These are phyloP conservation scores for Skeletonema marinoi DNA, from an alignment of 108 stramenopile genomes.

Conservation along the genomic window DNA sequence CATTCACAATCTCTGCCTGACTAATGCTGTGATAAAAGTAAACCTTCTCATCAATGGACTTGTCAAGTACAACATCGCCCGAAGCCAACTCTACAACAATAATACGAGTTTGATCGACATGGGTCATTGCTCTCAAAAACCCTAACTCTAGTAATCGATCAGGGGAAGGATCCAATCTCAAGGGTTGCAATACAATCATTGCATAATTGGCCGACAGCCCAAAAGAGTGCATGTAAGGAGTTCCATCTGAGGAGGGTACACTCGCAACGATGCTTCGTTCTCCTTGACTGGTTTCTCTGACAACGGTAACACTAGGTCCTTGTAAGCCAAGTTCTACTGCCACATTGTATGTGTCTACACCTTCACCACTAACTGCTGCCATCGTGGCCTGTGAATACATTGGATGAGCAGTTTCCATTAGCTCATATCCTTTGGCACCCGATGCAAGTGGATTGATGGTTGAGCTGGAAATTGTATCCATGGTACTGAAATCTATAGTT, in stretches of 20 bases:
- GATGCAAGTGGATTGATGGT: slow-evolving; percentile 13
- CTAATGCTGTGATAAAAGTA: slow-evolving; percentile 49
- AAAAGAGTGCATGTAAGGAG: slow-evolving; percentile 47
- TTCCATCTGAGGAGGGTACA: slow-evolving; percentile 8
- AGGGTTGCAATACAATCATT: slow-evolving; percentile 39
- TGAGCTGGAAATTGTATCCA: slow-evolving; percentile 37
- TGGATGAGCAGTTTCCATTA: slow-evolving; percentile 41
- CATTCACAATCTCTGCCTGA: slow-evolving; percentile 10
- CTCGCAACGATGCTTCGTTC: slow-evolving; percentile 23
- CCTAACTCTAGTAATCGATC: slow-evolving; percentile 10
- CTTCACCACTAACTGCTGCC: not conserved
- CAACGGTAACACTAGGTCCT: slow-evolving; percentile 19
- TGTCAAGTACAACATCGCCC: slow-evolving; percentile 30
- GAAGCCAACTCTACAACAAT: slow-evolving; percentile 29
- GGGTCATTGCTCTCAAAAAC: slow-evolving; percentile 28
- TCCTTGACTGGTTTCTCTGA: slow-evolving; percentile 24
- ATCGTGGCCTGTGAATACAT: slow-evolving; percentile 19
- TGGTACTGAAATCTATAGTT: slow-evolving; percentile 12
- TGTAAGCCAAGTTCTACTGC: slow-evolving; percentile 34
- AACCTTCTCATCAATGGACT: slow-evolving; percentile 27
- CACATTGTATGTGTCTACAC: slow-evolving; percentile 37
- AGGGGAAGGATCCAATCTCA: slow-evolving; percentile 16
- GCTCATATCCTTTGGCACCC: slow-evolving; percentile 33
- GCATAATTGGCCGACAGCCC: slow-evolving; percentile 33
- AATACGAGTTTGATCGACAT: slow-evolving; percentile 25